Base-by-base conservation (phyloP, 2,329 filamentous ascomycete genomes). In the Penicillium corylophilum region DNA sequence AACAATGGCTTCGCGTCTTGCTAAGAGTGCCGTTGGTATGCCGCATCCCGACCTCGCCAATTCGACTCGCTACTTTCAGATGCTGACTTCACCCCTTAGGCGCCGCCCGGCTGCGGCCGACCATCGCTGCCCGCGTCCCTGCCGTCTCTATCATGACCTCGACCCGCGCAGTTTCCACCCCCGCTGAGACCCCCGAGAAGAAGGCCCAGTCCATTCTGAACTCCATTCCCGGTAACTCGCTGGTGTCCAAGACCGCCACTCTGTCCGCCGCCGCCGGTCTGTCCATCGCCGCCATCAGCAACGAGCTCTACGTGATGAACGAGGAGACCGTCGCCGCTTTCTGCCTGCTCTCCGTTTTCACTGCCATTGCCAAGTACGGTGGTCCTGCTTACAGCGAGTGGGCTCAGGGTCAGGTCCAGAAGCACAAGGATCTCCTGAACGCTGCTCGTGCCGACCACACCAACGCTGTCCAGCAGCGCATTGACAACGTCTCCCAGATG, bases 231-330 rank as follows among this genome's bases (percentile, higher is more conserved):
- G 94, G 95, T 67, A 96, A 84, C 84, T 93, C 83, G 71, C 81
- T 96, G 62, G 80, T 95, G 72, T 95, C 90, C 77, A 99, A 99
- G 87, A 91, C 90, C 65, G 94, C 94, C 70, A 93, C 96, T 73
- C 88, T 99, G 70, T 97, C 93, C 71, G 92, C 90, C 68, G 87
- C 88, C 62, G 90, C 94, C 70, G 93, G 89, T 79, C 78, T 95
- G 67, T 92, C 89, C 70, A 84, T 95, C 75, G 95, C 94, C 73
- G 94, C 91, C 71, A 91, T 99, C 79, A 95, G 89, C 86, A 99
- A 95, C 80, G 94, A 99, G 85, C 91, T 97, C 82, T 97, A 96
- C 79, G 91, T 99, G 74, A 83, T 99, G 79, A 99, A 99, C 81
- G 94, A 99, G 83, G 94, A 99, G 82, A 89, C 92, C 60, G 89